Conservation (phyloP, 371 early-diverging fungal species). For the Mortierella sp. region DNA sequence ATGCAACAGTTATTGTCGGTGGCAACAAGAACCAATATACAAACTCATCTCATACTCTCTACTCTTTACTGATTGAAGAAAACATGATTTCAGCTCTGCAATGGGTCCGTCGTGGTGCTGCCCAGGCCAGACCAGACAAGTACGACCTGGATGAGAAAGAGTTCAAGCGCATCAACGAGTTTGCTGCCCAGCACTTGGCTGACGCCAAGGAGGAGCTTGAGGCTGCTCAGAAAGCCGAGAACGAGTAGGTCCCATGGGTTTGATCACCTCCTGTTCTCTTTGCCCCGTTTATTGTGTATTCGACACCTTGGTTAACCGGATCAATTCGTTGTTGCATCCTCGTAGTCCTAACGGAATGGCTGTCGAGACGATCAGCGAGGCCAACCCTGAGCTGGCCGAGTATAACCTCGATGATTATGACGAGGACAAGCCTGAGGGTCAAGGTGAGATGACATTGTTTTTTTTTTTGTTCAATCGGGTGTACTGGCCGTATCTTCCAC, state of each 20-base stretch:
- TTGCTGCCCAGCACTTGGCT: slow-evolving; percentile 78
- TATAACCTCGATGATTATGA: slow-evolving; percentile 85
- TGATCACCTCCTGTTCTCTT: neutral
- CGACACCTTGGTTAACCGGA: neutral
- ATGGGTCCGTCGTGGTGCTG: slow-evolving; percentile 93
- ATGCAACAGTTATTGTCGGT: no score
- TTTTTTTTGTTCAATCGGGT: no score
- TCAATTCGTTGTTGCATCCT: no score
- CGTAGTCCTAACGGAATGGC: slow-evolving; percentile 34
- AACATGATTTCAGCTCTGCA: slow-evolving; percentile 82
- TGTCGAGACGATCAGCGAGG: slow-evolving; percentile 40
- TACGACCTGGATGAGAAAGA: slow-evolving; percentile 90
- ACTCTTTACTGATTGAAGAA: no score
- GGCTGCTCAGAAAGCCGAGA: slow-evolving; percentile 60
- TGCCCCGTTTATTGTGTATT: neutral
- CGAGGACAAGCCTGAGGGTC: slow-evolving; percentile 57
- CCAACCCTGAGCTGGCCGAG: slow-evolving; percentile 74
- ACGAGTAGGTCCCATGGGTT: slow-evolving; percentile 14
- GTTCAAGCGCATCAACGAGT: slow-evolving; percentile 77
- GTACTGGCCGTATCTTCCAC: no score
- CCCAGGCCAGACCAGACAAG: slow-evolving; percentile 79
- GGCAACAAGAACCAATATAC: no score
- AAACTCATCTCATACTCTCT: no score
- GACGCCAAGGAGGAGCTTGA: slow-evolving; percentile 77
- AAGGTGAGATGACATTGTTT: slow-evolving; percentile 35